A percentile compares a stretch with the other conserved stretches of the same genome.
Evolutionary conservation across 352 stramenopile genomes (phyloP).

Genomic region (Phytopythium litorale): DNA sequence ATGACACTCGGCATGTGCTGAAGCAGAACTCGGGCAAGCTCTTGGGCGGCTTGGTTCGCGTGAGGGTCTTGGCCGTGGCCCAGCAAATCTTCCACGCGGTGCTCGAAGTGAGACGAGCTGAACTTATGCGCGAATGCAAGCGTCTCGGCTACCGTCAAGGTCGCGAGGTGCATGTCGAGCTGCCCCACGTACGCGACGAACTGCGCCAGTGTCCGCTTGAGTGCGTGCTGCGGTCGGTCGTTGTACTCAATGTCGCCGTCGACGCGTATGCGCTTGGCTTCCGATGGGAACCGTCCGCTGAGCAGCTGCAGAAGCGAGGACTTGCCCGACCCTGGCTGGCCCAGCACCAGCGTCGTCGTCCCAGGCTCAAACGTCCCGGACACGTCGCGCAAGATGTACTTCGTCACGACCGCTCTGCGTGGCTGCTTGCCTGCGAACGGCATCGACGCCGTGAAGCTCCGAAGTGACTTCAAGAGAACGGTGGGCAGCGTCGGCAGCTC

Average conservation of each 20-base stretch:
- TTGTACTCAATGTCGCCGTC: constrained; percentile 35
- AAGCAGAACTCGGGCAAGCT: constrained; percentile 19
- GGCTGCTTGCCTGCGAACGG: constrained; percentile 9
- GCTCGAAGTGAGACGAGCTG: constrained; percentile 29
- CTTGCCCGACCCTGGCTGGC: constrained; percentile 45
- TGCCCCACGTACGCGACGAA: constrained; percentile 39
- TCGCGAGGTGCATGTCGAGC: constrained; percentile 52
- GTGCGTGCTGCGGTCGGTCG: constrained; percentile 14
- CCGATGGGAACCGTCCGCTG: constrained; percentile 30
- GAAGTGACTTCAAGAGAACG: constrained; percentile 12
- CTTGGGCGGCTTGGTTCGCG: constrained; percentile 24
- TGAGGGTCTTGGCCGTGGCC: constrained; percentile 1
- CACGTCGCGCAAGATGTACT: constrained; percentile 35
- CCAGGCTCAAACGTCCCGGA: constrained; percentile 37
- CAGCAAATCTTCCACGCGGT: constrained; percentile 41
- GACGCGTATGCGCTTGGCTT: constrained; percentile 15
- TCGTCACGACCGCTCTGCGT: constrained; percentile 5
- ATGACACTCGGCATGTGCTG: constrained; percentile 27
- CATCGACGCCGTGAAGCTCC: constrained; percentile 7
- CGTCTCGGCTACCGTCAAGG: constrained; percentile 69
- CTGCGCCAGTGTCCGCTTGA: constrained; percentile 27
- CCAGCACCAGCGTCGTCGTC: constrained; percentile 39
- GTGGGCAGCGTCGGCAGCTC: constrained; percentile 34
- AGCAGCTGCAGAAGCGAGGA: constrained; percentile 39
- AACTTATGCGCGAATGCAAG: constrained; percentile 90